A percentile compares a stretch with the other conserved stretches of the same genome.
These are phyloP conservation scores for Trypanosoma scelopori DNA, from an alignment of 208 protist genomes.

Conservation along the genomic window DNA sequence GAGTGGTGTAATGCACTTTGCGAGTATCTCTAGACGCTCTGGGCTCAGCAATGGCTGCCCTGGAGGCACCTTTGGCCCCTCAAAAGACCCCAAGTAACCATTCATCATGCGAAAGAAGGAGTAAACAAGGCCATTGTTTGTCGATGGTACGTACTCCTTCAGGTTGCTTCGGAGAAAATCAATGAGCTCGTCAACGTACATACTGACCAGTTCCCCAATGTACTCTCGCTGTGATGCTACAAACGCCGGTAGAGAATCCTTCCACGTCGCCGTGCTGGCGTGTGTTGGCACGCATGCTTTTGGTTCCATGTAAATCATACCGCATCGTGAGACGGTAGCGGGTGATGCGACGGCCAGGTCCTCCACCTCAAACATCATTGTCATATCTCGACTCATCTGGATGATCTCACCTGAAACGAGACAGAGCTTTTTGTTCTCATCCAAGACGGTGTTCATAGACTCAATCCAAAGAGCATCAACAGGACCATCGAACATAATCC, in stretches of 20 bases:
- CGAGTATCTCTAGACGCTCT: constrained; percentile 52
- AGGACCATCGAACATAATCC: constrained; percentile 98
- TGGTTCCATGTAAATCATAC: constrained; percentile 98
- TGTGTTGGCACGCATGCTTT: constrained; percentile 78
- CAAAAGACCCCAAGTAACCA: constrained; percentile 81
- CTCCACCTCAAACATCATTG: constrained; percentile 98
- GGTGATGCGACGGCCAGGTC: constrained; percentile 96
- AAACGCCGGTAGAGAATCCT: constrained; percentile 64
- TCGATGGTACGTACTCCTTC: constrained; percentile 93
- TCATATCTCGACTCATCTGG: constrained; percentile 95
- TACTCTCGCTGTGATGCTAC: constrained; percentile 70
- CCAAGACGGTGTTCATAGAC: constrained; percentile 96
- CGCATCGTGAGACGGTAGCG: constrained; percentile 97
- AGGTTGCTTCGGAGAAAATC: constrained; percentile 82
- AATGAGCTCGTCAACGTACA: constrained; percentile 83
- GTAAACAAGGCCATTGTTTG: constrained; percentile 91
- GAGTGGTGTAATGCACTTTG: constrained; percentile 62
- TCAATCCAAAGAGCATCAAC: constrained; percentile 97
- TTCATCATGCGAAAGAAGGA: constrained; percentile 94
- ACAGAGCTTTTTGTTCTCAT: constrained; percentile 97
- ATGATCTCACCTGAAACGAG: constrained; percentile 96
- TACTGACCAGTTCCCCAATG: constrained; percentile 59
- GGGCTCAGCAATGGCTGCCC: constrained; percentile 33
- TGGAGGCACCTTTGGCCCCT: constrained; percentile 30
- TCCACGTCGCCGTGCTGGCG: constrained; percentile 86